Percentiles rank a stretch among this genome's conserved stretches.
Evolutionary conservation across 2,329 filamentous ascomycete genomes (phyloP).

Genomic region (Botrytis byssoidea): DNA sequence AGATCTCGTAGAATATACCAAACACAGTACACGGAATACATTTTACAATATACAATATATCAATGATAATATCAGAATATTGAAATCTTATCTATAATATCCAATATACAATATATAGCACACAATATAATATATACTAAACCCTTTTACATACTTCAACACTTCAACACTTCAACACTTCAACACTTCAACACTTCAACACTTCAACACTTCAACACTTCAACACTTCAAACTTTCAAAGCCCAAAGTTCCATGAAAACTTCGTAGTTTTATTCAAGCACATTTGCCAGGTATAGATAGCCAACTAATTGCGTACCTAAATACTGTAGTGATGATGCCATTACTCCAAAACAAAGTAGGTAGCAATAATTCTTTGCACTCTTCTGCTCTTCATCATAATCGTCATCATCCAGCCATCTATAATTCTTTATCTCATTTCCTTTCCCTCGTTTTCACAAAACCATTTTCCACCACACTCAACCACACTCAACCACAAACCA

Average conservation of each 20-base stretch:
- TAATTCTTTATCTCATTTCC: too few relatives aligned
- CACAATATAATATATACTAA: too few relatives aligned
- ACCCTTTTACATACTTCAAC: too few relatives aligned
- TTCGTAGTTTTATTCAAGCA: neutral
- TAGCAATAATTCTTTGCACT: neutral
- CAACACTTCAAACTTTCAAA: too few relatives aligned
- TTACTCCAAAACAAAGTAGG: neutral
- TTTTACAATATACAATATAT: too few relatives aligned
- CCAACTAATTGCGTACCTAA: neutral
- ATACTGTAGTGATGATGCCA: neutral
- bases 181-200: too few relatives aligned
- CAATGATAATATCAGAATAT: too few relatives aligned
- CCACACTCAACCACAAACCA: neutral
- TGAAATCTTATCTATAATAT: too few relatives aligned
- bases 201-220: too few relatives aligned
- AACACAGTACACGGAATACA: too few relatives aligned
- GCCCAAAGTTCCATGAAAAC: neutral
- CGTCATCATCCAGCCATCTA: neutral
- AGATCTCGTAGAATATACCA: too few relatives aligned
- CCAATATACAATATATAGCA: too few relatives aligned
- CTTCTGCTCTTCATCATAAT: neutral
- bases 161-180: neutral
- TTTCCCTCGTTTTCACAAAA: fast-evolving
- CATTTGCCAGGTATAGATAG: neutral
- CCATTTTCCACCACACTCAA: neutral